Percentiles rank a stretch among this genome's conserved stretches.
phyloP scores from a whole-genome alignment of 805 yeast species.

The Barnettozyma sp. region DNA sequence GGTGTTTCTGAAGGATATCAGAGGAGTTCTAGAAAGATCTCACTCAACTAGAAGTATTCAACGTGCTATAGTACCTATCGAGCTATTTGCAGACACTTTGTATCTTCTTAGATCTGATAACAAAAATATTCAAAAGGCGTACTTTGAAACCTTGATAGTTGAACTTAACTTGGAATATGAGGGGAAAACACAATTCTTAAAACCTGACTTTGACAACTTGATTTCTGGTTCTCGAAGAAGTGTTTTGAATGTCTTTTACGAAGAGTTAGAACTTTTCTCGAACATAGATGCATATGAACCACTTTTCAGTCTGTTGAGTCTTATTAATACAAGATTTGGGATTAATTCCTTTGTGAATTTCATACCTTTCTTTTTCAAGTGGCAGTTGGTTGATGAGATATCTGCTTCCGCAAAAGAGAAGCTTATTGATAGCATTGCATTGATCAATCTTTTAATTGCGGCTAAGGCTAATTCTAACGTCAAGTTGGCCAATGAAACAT shows the following conservation, averaged over 20 bases:
- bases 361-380: conserved; percentile 39
- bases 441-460: conserved; percentile 11
- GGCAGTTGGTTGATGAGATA: conserved; percentile 27
- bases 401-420: conserved; percentile 1
- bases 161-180: conserved; percentile 19
- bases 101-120: conserved; percentile 10
- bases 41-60: conserved; percentile 18
- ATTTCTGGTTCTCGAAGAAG: conserved; percentile 17
- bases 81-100: conserved; percentile 21
- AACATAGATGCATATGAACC: conserved; percentile 4
- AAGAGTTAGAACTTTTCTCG: conserved; percentile 15
- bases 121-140: conserved; percentile 14
- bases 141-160: conserved; percentile 14
- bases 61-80: conserved; percentile 21
- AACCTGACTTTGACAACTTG: conserved; percentile 16
- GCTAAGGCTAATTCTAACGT: conserved; percentile 9
- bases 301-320: conserved; percentile 12
- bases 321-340: conserved; percentile 33
- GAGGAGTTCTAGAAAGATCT: conserved; percentile 14
- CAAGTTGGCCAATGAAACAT: conserved; percentile 11
- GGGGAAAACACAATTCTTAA: conserved; percentile 9
- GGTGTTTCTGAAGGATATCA: conserved; percentile 16
- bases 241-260: conserved; percentile 20
- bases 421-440: conserved; percentile 21
- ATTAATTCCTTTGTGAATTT: conserved; percentile 40